Conservation (phyloP, 116 monocot genomes). For the Papilionanthe hybrid region DNA sequence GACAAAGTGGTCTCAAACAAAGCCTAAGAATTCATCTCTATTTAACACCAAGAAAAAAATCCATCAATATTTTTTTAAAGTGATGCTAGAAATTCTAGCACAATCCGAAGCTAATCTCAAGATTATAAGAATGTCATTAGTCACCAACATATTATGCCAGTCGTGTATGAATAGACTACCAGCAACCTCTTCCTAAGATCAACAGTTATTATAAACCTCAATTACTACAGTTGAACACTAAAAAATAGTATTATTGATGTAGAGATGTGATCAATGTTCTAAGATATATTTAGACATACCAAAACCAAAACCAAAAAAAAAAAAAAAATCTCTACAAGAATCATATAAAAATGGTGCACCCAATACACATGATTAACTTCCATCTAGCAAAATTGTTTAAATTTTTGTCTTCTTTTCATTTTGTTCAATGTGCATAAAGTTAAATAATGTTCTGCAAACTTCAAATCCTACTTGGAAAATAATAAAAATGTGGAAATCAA, state of each 20-base stretch:
- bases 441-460: background rate
- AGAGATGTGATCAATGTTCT: background rate
- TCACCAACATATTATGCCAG: background rate
- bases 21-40: background rate
- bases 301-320: background rate
- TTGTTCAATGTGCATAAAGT: background rate
- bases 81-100: background rate
- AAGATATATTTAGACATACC: background rate
- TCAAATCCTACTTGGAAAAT: background rate
- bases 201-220: background rate
- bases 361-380: background rate
- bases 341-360: background rate
- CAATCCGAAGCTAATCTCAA: background rate
- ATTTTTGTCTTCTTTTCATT: background rate
- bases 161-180: background rate
- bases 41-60: background rate
- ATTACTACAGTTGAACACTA: background rate
- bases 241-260: background rate
- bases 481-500: slow-evolving; percentile 7
- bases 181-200: background rate
- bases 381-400: background rate
- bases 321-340: background rate
- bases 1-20: background rate
- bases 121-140: background rate
- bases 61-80: background rate